Base-by-base conservation (phyloP, 2,329 filamentous ascomycete genomes). In the Pseudocercospora vitis region DNA sequence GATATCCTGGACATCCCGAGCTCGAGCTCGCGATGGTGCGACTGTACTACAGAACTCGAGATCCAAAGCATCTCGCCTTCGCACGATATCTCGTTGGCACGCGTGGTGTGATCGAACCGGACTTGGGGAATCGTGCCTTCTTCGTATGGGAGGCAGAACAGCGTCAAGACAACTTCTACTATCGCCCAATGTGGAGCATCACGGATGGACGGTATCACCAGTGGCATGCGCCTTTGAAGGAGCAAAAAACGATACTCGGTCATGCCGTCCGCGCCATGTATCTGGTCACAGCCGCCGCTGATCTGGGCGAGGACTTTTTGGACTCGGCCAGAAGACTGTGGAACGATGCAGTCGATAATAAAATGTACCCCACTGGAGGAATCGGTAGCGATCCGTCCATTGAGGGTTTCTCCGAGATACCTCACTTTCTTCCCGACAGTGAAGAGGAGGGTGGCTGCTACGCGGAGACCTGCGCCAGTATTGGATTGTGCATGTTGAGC, bases 201-300 rank as follows among this genome's bases (percentile, higher is more conserved):
- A 48, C 46, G 3, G 46, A 48, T n/a, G 46, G 46, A 37, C 31
- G 46, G 9, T 50, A 50, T 18, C 31, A 37, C 11, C 33, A 28
- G 23, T 39, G 33, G 35, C 48, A 50, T 29, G 33, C 33, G 21
- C 48, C 48, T 23, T 23, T 50, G 26, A 40, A 29, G 18, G 33
- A 50, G 28, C 48, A 50, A 29, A 18, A 42, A 21, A 40, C 48
- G 7, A 29, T 50, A 3, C 12, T 40, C 16, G 48, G 48, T 9
- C 48, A 50, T 29, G 32, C 48, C 18, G 48, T 50, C 11, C 48
- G 48, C n/a, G 35, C 48, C 19, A 50, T 50, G 48, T 50, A 50
- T 42, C 33, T 50, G 33, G 19, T 50, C 35, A 50, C 48, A 7
- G 48, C 48, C 24, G 48, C 35, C 18, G 48, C 48, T 11, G 48